Percentiles rank a stretch among this genome's conserved stretches.
Evolutionary conservation across 1,284 basidiomycete genomes (phyloP).

Genomic region (Hypsizygus ulmarius): DNA sequence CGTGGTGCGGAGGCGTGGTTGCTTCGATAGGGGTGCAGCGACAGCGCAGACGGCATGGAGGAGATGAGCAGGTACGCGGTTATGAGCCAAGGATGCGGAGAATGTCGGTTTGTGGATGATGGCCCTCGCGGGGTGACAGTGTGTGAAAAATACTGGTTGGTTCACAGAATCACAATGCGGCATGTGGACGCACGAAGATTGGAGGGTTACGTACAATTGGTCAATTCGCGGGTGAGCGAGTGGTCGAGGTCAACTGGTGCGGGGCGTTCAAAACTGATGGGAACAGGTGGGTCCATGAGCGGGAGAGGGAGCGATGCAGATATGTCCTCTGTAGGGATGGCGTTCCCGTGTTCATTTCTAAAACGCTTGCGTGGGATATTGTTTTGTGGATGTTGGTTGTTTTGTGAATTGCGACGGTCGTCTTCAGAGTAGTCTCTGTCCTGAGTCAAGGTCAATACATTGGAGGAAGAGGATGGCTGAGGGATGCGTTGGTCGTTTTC

Average conservation of each 20-base stretch:
- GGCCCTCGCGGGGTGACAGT: slow-evolving; percentile 70
- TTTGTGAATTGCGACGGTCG: slow-evolving; percentile 26
- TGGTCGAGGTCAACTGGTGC: slow-evolving; percentile 52
- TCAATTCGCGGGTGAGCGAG: slow-evolving; percentile 65
- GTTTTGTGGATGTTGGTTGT: slow-evolving; percentile 10
- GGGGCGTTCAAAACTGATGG: slow-evolving; percentile 34
- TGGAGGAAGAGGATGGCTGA: slow-evolving; percentile 27
- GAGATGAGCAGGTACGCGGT: slow-evolving; percentile 63
- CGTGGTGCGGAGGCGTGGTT: slow-evolving; percentile 54
- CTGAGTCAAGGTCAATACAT: slow-evolving; percentile 18
- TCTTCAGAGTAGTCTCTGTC: slow-evolving; percentile 25
- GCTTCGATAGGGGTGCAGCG: slow-evolving; percentile 69
- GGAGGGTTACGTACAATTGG: slow-evolving; percentile 52
- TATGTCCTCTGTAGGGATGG: slow-evolving; percentile 37
- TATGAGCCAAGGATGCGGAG: slow-evolving; percentile 57
- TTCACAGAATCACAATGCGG: slow-evolving; percentile 16
- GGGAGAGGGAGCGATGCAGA: slow-evolving; percentile 20
- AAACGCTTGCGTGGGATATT: slow-evolving; percentile 35
- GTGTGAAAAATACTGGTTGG: slow-evolving; percentile 71
- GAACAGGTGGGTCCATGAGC: slow-evolving; percentile 34
- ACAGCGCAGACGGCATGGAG: slow-evolving; percentile 71
- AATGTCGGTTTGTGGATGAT: slow-evolving; percentile 77
- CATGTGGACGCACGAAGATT: slow-evolving; percentile 12
- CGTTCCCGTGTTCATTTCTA: slow-evolving; percentile 34
- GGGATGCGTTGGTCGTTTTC: slow-evolving; percentile 25